These are phyloP conservation scores for Kwoniella botswanensis DNA, from an alignment of 768 basidiomycete species.

Conservation along the genomic window DNA sequence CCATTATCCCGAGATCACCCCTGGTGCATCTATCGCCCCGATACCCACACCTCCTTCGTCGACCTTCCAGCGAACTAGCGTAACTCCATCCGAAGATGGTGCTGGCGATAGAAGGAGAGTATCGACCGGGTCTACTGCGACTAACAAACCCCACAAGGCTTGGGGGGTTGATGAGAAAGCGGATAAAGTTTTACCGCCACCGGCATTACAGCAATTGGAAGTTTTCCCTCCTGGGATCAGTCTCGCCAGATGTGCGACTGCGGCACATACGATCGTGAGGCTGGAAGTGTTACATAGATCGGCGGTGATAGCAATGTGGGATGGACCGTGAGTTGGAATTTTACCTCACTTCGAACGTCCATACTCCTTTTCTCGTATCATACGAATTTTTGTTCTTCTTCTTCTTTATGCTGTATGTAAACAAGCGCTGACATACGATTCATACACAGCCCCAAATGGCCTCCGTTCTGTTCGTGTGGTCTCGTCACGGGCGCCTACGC, in stretches of 20 bases:
- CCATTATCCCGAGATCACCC: conserved; percentile 28
- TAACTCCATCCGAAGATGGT: conserved; percentile 1
- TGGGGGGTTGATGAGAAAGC: conserved; percentile 55
- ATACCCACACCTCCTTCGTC: conserved; percentile 14
- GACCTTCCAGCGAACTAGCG: background rate
- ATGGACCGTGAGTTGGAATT: conserved; percentile 47
- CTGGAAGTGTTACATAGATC: conserved; percentile 56
- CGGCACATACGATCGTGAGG: conserved; percentile 56
- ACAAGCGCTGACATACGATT: background rate
- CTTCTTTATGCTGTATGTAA: too few species aligned
- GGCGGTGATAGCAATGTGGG: conserved; percentile 54
- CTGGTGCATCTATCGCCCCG: conserved; percentile 14
- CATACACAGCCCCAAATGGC: conserved; percentile 51
- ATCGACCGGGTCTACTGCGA: conserved; percentile 1
- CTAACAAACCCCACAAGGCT: conserved; percentile 48
- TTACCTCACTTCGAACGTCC: too few species aligned
- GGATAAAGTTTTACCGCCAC: conserved; percentile 28
- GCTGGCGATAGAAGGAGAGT: conserved; percentile 1
- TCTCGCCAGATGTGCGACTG: conserved; percentile 53
- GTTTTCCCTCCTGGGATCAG: conserved; percentile 56
- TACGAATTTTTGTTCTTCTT: too few species aligned
- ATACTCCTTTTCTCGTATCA: too few species aligned
- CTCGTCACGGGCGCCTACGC: conserved; percentile 56
- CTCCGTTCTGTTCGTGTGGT: conserved; percentile 57
- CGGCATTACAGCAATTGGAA: conserved; percentile 15